A percentile compares a stretch with the other conserved stretches of the same genome.
Conservation (phyloP, 2,329 filamentous ascomycete genomes). For the Aspergillus oerlinghausenensis region DNA sequence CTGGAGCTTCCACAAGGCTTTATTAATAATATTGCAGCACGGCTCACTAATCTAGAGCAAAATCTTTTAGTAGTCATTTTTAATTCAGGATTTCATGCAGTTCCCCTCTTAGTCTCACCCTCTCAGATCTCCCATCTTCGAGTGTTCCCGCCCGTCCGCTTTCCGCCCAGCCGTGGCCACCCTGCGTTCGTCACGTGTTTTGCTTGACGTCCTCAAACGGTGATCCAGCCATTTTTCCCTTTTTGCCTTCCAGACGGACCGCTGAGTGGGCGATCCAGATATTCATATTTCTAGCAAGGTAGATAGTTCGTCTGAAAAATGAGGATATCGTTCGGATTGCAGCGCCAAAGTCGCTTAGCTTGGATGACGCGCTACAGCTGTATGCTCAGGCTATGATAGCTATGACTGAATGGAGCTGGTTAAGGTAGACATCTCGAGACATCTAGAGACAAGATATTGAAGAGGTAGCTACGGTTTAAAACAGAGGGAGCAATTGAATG, state of each 20-base stretch:
- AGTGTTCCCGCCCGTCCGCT: constrained; percentile 21
- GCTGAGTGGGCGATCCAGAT: constrained; percentile 18
- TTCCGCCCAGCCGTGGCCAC: constrained; percentile 18
- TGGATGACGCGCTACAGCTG: neutral
- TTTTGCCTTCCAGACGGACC: constrained; percentile 22
- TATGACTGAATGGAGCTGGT: neutral
- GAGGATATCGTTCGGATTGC: neutral
- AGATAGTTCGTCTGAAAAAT: neutral
- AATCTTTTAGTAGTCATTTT: neutral
- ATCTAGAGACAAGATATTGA: neutral
- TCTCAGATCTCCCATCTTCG: constrained; percentile 16
- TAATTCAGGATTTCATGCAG: neutral
- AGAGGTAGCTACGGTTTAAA: neutral
- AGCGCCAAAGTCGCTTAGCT: neutral
- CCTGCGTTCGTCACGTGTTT: constrained; percentile 16
- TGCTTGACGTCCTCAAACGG: constrained; percentile 12
- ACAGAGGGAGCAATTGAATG: neutral
- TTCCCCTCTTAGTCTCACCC: neutral
- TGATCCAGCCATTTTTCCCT: constrained; percentile 13
- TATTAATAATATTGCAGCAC: neutral
- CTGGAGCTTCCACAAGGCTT: neutral
- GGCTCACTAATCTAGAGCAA: neutral
- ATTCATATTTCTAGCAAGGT: constrained; percentile 1
- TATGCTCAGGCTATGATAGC: neutral
- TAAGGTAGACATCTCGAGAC: neutral